Base-by-base conservation (phyloP, 140 eudicot species). In the Cichorium intybus region DNA sequence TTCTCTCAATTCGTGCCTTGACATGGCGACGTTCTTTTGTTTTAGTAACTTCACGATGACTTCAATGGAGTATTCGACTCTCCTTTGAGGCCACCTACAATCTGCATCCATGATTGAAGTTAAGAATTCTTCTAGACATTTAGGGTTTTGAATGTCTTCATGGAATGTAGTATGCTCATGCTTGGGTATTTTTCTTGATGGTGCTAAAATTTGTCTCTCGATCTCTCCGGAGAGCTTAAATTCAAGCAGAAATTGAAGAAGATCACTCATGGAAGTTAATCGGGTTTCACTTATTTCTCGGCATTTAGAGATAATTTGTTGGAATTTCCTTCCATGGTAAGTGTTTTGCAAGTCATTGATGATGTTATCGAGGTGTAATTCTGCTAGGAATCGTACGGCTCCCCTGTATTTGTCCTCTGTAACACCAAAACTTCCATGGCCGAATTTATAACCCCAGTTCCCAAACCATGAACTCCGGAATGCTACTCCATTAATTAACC, bases 381-480 rank as follows among this genome's bases (percentile, higher is more conserved):
- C 75, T 4, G 83, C 46, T 58, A 88, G 72, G 66, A 67, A 79
- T 4, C 33, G 69, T 18, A 84, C 61, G 5, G 89, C 87, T 60
- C 71, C 79, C 34, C 62, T 72, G 77, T 88, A 80, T 58, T 81
- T 75, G 35, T 77, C 74, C 57, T 72, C 87, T 37, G 81, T 77
- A 6, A 81, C 79, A 53, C 82, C 92, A 47, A 70, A 79, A 48
- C 78, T 76, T 31, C 95, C 96, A 24, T 68, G 64, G 49, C 80
- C 61, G 55, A 82, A 88, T 60, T 61, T 76, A 65, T 85, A 88
- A 0, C 95, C 96, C 96, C 96, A 88, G 48, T 80, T 80, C 4
- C 82, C 90, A 53, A 80, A 85, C 96, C 95, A 88, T 22, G 90
- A 72, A n/a, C 33, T 47, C 68, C 78, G 77, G 39, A 73, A 70